These are phyloP conservation scores for Polytrichum formosum DNA, from an alignment of 225 moss, liverwort and hornwort species.

Conservation along the genomic window DNA sequence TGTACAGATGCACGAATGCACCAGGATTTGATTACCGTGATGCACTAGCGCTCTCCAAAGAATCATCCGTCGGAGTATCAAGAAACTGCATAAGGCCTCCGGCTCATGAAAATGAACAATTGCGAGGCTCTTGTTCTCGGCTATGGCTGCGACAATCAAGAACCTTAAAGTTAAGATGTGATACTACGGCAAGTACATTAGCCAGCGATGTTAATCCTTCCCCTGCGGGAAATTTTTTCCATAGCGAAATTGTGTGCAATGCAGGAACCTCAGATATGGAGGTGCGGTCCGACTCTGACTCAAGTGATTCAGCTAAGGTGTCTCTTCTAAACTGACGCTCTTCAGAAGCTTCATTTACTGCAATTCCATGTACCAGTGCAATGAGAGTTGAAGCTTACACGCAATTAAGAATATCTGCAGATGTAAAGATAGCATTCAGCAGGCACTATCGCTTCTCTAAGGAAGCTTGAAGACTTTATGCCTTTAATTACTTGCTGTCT, in stretches of 20 bases:
- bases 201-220: neutral
- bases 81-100: neutral
- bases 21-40: neutral
- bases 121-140: neutral
- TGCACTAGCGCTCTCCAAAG: neutral
- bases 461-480: no score
- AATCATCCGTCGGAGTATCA: neutral
- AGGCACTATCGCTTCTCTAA: neutral
- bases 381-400: neutral
- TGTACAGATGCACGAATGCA: neutral
- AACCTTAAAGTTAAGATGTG: no score
- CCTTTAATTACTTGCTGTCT: no score
- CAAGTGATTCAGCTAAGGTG: constrained; percentile 43
- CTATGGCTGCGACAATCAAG: neutral
- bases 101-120: neutral
- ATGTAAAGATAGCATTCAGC: constrained; percentile 6
- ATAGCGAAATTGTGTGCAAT: neutral
- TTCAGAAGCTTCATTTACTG: neutral
- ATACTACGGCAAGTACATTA: neutral
- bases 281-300: constrained; percentile 23
- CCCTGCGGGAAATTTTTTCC: no score
- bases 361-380: neutral
- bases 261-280: constrained; percentile 8
- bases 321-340: neutral
- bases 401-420: no score